Evolutionary conservation across 768 basidiomycete genomes (phyloP).

Genomic region (Chalciporus chontae): DNA sequence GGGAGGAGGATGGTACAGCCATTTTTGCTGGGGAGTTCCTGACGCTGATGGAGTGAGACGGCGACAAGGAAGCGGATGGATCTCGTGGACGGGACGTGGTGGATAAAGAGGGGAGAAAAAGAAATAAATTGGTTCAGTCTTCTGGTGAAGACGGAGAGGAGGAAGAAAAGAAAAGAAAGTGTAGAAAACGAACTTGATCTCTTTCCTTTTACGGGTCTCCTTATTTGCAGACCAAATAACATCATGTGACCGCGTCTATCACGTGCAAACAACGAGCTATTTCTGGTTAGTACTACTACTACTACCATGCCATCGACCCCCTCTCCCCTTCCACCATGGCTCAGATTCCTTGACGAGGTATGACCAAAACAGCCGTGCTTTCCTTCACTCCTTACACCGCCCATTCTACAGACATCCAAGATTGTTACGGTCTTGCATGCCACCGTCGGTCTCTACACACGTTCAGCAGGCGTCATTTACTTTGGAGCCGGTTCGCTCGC

Average conservation of each 20-base stretch:
- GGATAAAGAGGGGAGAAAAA: conserved; percentile 25
- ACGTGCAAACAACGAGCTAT: too few relatives aligned
- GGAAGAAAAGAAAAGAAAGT: too few relatives aligned
- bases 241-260: conserved; percentile 31
- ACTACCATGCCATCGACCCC: too few relatives aligned
- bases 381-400: not conserved
- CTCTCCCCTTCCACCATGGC: conserved; percentile 25
- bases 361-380: not conserved
- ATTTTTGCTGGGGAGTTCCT: conserved; percentile 50
- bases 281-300: too few relatives aligned
- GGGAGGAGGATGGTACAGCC: conserved; percentile 85
- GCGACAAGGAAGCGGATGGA: conserved; percentile 75
- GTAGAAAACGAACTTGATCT: too few relatives aligned
- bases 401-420: conserved; percentile 49
- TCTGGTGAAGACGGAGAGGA: conserved; percentile 18
- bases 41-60: conserved; percentile 58
- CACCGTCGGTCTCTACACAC: conserved; percentile 50
- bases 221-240: conserved; percentile 34
- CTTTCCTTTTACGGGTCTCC: too few relatives aligned
- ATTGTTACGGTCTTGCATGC: conserved; percentile 53
- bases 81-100: conserved; percentile 66
- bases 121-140: conserved; percentile 5
- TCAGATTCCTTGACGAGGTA: conserved; percentile 34
- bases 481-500: conserved; percentile 54
- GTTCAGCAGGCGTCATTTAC: conserved; percentile 59